A percentile compares a stretch with the other conserved stretches of the same genome.
Evolutionary conservation across 129 eudicot genomes (phyloP).

Genomic region (Flaveria sonorensis): DNA sequence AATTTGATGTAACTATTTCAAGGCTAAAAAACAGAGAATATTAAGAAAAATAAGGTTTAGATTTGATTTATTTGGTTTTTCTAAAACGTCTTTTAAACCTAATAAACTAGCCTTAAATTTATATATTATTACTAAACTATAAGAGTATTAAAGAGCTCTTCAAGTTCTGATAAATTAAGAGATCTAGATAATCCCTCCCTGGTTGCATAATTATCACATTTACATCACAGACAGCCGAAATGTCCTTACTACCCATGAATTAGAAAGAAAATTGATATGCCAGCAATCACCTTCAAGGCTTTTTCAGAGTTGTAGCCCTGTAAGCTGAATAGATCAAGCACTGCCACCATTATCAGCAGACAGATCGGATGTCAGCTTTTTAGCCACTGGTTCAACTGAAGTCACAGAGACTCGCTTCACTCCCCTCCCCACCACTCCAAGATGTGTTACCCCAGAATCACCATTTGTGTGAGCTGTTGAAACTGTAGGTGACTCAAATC

Average conservation of each 20-base stretch:
- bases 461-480: constrained; percentile 73
- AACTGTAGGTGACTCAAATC: constrained; percentile 60
- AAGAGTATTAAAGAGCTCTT: too few species aligned
- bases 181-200: too few species aligned
- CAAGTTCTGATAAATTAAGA: too few species aligned
- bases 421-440: constrained; percentile 98
- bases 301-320: background rate
- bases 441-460: constrained; percentile 69
- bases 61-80: too few species aligned
- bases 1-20: too few species aligned
- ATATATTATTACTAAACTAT: too few species aligned
- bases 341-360: constrained; percentile 48
- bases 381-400: constrained; percentile 43
- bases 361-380: constrained; percentile 55
- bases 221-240: background rate
- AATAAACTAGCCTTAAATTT: too few species aligned
- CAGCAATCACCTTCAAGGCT: background rate
- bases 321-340: constrained; percentile 38
- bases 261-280: background rate
- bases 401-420: constrained; percentile 79
- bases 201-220: background rate
- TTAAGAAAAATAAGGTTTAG: too few species aligned
- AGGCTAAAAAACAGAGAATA: too few species aligned
- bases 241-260: background rate
- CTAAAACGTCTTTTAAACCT: too few species aligned